A percentile compares a stretch with the other conserved stretches of the same genome.
Conservation (phyloP, 345 rosid genomes). For the Eucalyptus microcorys region DNA sequence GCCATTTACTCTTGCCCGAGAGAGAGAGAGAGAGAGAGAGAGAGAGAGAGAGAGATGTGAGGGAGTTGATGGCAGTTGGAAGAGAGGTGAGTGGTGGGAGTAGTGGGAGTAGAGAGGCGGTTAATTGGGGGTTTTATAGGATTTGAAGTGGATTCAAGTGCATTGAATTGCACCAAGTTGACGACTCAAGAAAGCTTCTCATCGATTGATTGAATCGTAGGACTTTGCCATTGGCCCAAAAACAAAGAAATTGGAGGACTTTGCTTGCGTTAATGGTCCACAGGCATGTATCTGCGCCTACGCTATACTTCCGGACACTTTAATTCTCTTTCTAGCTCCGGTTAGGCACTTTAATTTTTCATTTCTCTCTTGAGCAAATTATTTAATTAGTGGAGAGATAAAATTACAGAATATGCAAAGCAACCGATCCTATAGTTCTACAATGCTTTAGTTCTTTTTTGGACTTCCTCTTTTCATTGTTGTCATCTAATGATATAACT, state of each 20-base stretch:
- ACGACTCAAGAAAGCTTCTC: not conserved
- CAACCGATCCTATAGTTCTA: not conserved
- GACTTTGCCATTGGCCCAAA: not conserved
- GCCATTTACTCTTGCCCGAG: not conserved
- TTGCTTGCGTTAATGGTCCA: not conserved
- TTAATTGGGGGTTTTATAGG: not conserved
- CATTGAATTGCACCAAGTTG: not conserved
- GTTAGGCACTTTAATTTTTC: not conserved
- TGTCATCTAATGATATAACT: not conserved
- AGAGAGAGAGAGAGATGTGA: not conserved
- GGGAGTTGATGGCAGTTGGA: not conserved
- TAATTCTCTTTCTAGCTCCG: not conserved
- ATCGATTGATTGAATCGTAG: not conserved
- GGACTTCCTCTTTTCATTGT: not conserved
- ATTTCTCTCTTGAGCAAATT: rapidly evolving
- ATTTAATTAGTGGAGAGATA: not conserved
- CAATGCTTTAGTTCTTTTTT: not conserved
- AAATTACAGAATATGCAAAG: not conserved
- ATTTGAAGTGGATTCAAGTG: not conserved
- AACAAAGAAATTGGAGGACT: not conserved
- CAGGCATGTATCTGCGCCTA: not conserved
- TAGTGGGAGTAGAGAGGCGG: not conserved
- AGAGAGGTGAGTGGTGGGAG: not conserved
- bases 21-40: not conserved
- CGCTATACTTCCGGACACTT: not conserved